Base-by-base conservation (phyloP, 73 alveolate genomes). In the Diophrys appendiculata region DNA sequence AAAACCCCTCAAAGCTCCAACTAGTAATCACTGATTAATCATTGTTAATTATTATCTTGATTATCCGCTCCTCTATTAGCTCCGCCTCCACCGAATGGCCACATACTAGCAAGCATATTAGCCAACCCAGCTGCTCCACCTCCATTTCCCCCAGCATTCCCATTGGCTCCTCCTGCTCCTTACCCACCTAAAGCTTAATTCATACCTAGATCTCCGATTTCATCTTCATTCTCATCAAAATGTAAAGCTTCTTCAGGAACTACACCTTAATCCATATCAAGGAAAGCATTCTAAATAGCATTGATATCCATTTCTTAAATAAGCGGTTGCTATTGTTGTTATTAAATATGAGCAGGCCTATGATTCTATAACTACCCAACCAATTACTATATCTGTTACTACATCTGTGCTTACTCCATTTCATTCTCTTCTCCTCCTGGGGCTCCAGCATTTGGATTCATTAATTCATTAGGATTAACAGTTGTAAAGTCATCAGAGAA, bases 401-500 rank as follows among this genome's bases (percentile, higher is more conserved):
- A 43, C 5, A 43, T n/a, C 8, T 28, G 13, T 68, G 26, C 55
- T 5, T 72, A 23, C 81, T 32, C 53, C 26, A 60, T 65, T 14
- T 34, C 81, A 29, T 28, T 3, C 2, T 54, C 77, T 52, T 75
- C 69, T 29, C 3, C 24, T 1, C 81, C 86, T 76, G 53, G 69
- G 53, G 23, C 28, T 13, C 54, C 81, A 1, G 76, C 77, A 28
- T 73, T 76, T 0, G 81, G 88, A 68, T 65, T 75, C 72, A 85
- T 52, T 8, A 87, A 60, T 52, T 87, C 94, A 32, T 87, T 65
- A 13, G 94, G 87, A 14, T 54, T 72, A 0, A 87, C 78, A 25
- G 90, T 87, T 0, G 90, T 80, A 70, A 87, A 70, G 34, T 87
- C 94, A 68, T 87, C 94, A 0, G 84, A 54, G 77, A 74, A 87